Evolutionary conservation across 345 rosid genomes (phyloP).

Genomic region (Arabis alpina): DNA sequence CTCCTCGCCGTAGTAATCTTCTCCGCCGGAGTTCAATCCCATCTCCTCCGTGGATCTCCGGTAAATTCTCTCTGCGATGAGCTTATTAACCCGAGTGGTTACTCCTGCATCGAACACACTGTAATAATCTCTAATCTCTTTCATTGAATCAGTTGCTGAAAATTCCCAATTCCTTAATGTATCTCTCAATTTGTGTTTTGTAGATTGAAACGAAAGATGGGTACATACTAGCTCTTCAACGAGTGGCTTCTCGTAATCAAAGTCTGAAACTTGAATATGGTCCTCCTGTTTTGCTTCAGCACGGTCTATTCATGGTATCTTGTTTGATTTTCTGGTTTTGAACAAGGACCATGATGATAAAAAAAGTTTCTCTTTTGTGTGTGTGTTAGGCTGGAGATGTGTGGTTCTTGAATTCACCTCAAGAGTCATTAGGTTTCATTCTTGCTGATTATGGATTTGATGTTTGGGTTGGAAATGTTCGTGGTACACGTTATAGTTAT

Average conservation of each 20-base stretch:
- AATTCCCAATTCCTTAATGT: neutral
- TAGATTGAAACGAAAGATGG: constrained; percentile 89
- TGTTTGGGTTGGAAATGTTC: constrained; percentile 92
- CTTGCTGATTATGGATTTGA: constrained; percentile 92
- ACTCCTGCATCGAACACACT: constrained; percentile 76
- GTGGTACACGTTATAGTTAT: constrained; percentile 87
- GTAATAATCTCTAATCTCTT: constrained; percentile 43
- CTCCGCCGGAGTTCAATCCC: constrained; percentile 26
- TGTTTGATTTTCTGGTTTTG: constrained; percentile 5
- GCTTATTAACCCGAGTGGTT: constrained; percentile 69
- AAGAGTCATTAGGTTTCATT: constrained; percentile 77
- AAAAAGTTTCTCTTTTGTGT: constrained; percentile 27
- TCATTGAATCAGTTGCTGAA: no score
- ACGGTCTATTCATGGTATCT: constrained; percentile 89
- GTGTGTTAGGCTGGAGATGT: constrained; percentile 74
- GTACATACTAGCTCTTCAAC: constrained; percentile 74
- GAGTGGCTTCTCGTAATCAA: constrained; percentile 58
- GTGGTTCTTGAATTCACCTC: constrained; percentile 74
- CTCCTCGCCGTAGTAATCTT: constrained; percentile 17
- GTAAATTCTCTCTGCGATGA: constrained; percentile 59
- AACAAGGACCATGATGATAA: constrained; percentile 4
- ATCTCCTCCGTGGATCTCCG: constrained; percentile 42
- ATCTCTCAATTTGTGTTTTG: neutral
- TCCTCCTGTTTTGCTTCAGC: constrained; percentile 86
- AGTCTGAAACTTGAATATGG: constrained; percentile 40